Conservation (phyloP, 139 green algal species). For the Chlorella sp. region DNA sequence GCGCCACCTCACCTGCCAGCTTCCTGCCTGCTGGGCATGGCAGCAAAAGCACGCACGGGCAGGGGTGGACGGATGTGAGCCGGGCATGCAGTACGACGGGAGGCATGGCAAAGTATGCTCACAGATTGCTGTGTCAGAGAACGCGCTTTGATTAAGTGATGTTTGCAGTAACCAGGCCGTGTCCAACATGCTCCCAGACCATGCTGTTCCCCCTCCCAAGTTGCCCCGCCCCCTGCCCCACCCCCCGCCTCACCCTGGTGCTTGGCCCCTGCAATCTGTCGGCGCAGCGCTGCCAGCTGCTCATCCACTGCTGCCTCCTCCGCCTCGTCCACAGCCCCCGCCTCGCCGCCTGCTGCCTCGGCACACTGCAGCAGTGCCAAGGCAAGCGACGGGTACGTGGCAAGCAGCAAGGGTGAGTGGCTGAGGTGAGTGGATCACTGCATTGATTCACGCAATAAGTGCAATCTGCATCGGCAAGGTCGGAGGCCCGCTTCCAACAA, state of each 20-base stretch:
- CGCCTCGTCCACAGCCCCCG: conserved; percentile 18
- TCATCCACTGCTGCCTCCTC: conserved; percentile 42
- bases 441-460: too few relatives aligned
- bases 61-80: not conserved
- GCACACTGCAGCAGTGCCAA: not conserved
- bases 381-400: not conserved
- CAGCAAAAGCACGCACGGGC: not conserved
- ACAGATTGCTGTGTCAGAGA: not conserved
- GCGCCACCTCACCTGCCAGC: not conserved
- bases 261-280: conserved; percentile 33
- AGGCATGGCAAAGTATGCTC: not conserved
- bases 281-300: conserved; percentile 28
- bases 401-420: not conserved
- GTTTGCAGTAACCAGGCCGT: not conserved
- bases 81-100: too few relatives aligned
- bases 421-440: too few relatives aligned
- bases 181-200: not conserved
- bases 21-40: not conserved
- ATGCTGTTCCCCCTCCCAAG: too few relatives aligned
- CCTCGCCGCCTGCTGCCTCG: not conserved
- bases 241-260: not conserved
- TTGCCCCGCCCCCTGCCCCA: not conserved
- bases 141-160: not conserved
- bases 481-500: too few relatives aligned
- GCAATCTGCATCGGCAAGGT: too few relatives aligned